Evolutionary conservation across 805 yeast genomes (phyloP).

Genomic region (Cyberlindnera xylosilytica): DNA sequence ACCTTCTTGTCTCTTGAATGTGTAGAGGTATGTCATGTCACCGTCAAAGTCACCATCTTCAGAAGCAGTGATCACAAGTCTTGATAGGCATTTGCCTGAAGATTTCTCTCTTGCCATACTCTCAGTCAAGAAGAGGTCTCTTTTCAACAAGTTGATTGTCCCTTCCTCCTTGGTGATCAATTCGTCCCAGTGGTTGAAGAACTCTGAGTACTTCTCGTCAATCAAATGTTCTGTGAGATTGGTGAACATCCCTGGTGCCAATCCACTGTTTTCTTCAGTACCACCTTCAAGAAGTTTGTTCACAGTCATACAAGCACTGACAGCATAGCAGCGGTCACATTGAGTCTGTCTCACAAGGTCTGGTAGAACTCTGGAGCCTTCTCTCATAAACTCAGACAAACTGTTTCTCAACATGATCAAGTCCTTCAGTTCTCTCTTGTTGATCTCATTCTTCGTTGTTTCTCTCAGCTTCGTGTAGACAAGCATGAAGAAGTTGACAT

Average conservation of each 20-base stretch:
- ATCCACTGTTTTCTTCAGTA: slow-evolving; percentile 48
- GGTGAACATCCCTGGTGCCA: slow-evolving; percentile 45
- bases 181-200: slow-evolving; percentile 71
- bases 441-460: slow-evolving; percentile 51
- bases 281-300: slow-evolving; percentile 62
- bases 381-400: slow-evolving; percentile 56
- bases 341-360: slow-evolving; percentile 46
- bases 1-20: slow-evolving; percentile 39
- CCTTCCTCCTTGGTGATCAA: slow-evolving; percentile 74
- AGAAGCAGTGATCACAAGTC: slow-evolving; percentile 38
- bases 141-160: slow-evolving; percentile 45
- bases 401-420: slow-evolving; percentile 71
- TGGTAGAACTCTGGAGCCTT: slow-evolving; percentile 51
- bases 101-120: slow-evolving; percentile 55
- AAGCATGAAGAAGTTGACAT: slow-evolving; percentile 60
- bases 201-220: slow-evolving; percentile 43
- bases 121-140: slow-evolving; percentile 57
- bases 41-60: slow-evolving; percentile 20
- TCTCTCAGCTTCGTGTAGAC: slow-evolving; percentile 67
- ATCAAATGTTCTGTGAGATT: slow-evolving; percentile 49
- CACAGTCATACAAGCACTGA: slow-evolving; percentile 60
- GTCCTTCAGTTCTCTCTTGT: slow-evolving; percentile 56
- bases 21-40: slow-evolving; percentile 39
- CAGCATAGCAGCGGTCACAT: slow-evolving; percentile 61
- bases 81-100: slow-evolving; percentile 58